Evolutionary conservation across 805 yeast species (phyloP).

Genomic region (Teunomyces lycoperdinae): DNA sequence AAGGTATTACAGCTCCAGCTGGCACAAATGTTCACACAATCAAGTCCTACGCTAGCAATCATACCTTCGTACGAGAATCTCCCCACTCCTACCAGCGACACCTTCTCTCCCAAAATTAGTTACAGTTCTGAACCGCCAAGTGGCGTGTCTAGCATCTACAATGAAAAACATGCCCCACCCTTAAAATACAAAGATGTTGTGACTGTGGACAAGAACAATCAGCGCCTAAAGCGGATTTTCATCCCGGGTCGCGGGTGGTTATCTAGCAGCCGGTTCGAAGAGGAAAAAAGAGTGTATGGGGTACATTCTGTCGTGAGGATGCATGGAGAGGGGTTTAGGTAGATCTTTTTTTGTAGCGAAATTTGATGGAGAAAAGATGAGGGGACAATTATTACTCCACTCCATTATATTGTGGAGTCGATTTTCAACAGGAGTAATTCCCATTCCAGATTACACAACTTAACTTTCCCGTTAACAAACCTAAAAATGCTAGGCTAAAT

Average conservation of each 20-base stretch:
- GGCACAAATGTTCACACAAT: not conserved
- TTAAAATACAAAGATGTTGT: conserved; percentile 17
- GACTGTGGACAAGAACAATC: conserved; percentile 34
- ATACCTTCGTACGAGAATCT: not conserved
- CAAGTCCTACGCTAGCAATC: not conserved
- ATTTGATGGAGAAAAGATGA: not conserved
- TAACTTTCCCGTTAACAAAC: not conserved
- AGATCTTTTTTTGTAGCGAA: not conserved
- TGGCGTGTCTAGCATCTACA: not conserved
- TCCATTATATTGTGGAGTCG: not conserved
- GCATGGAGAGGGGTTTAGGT: not conserved
- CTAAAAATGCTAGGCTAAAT: not conserved
- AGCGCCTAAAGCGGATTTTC: conserved; percentile 41
- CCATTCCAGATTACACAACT: not conserved
- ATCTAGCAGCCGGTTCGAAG: conserved; percentile 21
- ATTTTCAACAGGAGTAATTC: not conserved
- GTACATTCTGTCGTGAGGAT: not conserved
- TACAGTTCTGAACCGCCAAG: not conserved
- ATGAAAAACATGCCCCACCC: not conserved
- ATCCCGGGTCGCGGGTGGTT: conserved; percentile 55
- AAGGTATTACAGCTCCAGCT: not conserved
- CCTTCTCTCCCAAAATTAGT: not conserved
- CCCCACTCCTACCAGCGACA: conserved; percentile 6
- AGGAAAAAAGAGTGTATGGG: conserved; percentile 17
- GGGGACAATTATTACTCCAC: not conserved